Conservation (phyloP, 768 basidiomycete species). For the Trametes cubensis region DNA sequence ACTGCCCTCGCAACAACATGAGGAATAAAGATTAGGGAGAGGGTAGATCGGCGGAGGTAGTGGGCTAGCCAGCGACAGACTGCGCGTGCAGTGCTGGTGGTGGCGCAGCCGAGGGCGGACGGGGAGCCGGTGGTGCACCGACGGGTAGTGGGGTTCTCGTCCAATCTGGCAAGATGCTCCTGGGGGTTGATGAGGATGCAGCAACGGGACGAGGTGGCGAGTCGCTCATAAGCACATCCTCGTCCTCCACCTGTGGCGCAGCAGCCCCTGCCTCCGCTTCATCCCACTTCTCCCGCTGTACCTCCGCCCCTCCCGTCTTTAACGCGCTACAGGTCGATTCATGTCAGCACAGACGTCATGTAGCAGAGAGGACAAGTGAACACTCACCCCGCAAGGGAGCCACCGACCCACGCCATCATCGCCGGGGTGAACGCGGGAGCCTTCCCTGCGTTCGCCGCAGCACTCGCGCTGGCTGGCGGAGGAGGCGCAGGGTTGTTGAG, state of each 20-base stretch:
- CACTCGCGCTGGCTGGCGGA: slow-evolving; percentile 47
- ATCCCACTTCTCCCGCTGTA: slow-evolving; percentile 86
- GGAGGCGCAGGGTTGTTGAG: slow-evolving; percentile 81
- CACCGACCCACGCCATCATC: slow-evolving; percentile 89
- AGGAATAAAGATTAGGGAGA: no score
- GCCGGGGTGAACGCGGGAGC: slow-evolving; percentile 88
- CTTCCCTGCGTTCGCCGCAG: slow-evolving; percentile 68
- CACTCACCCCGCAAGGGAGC: slow-evolving; percentile 85
- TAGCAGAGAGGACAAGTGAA: background rate
- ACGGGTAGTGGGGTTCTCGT: slow-evolving; percentile 62
- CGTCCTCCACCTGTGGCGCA: slow-evolving; percentile 39
- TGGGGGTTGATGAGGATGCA: slow-evolving; percentile 35
- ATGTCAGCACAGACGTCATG: no score
- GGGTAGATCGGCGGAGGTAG: no score
- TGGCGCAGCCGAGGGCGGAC: slow-evolving; percentile 16
- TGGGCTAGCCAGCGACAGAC: slow-evolving; percentile 2
- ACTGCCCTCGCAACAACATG: no score
- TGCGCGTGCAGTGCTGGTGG: slow-evolving; percentile 25
- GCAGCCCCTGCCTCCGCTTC: slow-evolving; percentile 47
- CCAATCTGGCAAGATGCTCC: slow-evolving; percentile 77
- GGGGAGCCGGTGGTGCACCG: slow-evolving; percentile 63
- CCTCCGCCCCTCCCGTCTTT: slow-evolving; percentile 84
- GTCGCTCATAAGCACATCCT: slow-evolving; percentile 37
- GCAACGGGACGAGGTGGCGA: slow-evolving; percentile 25
- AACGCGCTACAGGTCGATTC: slow-evolving; percentile 54